Percentiles rank a stretch among this genome's conserved stretches.
These are phyloP conservation scores for Actinomortierella ambigua DNA, from an alignment of 371 early-diverging fungal species.

Conservation along the genomic window DNA sequence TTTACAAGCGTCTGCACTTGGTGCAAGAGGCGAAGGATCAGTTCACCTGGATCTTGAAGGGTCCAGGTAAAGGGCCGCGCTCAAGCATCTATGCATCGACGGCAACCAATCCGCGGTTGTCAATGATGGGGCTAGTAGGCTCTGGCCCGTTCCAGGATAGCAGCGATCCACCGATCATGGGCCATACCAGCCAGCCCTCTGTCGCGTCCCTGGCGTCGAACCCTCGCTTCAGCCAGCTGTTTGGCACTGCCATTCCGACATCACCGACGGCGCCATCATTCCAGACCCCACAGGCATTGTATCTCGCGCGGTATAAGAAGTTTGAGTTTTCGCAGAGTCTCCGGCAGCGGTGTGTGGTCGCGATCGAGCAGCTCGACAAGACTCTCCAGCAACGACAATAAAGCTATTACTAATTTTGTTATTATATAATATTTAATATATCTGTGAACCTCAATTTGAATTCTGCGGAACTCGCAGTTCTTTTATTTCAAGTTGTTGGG, in stretches of 20 bases:
- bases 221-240: conserved; percentile 36
- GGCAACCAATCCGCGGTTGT: too few species aligned
- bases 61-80: conserved; percentile 38
- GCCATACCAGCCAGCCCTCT: too few species aligned
- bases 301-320: conserved; percentile 49
- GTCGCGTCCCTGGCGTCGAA: neutral
- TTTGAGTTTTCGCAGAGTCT: conserved; percentile 45
- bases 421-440: too few species aligned
- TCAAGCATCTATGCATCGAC: conserved; percentile 12
- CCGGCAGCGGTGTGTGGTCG: conserved; percentile 39
- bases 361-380: conserved; percentile 45
- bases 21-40: conserved; percentile 48
- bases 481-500: too few species aligned
- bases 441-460: too few species aligned
- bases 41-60: conserved; percentile 49
- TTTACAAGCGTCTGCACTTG: conserved; percentile 40
- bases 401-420: too few species aligned
- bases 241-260: neutral
- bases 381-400: conserved; percentile 7
- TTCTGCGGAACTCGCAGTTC: too few species aligned
- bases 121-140: too few species aligned
- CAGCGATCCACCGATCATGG: too few species aligned
- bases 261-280: conserved; percentile 4
- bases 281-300: conserved; percentile 29
- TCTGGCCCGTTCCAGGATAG: too few species aligned